These are phyloP conservation scores for Sphagnum magellanicum DNA, from an alignment of 228 moss, liverwort and hornwort genomes.

Conservation along the genomic window DNA sequence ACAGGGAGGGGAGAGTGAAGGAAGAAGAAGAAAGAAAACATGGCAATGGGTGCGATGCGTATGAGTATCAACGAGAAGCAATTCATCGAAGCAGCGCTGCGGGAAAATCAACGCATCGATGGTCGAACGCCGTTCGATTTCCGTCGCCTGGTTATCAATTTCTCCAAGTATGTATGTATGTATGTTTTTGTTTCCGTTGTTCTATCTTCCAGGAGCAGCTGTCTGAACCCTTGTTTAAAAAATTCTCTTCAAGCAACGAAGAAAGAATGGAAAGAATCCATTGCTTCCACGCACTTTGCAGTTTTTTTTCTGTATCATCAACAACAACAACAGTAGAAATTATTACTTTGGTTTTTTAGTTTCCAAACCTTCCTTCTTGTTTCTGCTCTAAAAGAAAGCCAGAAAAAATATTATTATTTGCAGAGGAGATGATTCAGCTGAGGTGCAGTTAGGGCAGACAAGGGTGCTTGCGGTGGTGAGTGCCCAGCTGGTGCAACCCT, in stretches of 20 bases:
- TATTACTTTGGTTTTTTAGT: not conserved
- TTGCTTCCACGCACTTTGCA: not conserved
- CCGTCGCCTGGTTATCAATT: slow-evolving; percentile 57
- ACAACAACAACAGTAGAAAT: no score
- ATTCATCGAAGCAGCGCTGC: slow-evolving; percentile 67
- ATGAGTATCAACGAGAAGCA: slow-evolving; percentile 83
- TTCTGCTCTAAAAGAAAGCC: not conserved
- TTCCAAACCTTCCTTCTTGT: not conserved
- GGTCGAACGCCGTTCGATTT: slow-evolving; percentile 80
- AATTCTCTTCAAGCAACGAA: not conserved
- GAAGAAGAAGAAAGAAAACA: slow-evolving; percentile 5
- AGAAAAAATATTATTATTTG: not conserved
- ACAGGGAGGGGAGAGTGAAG: no score
- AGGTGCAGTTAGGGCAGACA: slow-evolving; percentile 82
- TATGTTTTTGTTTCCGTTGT: not conserved
- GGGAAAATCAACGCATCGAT: slow-evolving; percentile 74
- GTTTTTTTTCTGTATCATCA: not conserved
- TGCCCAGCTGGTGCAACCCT: slow-evolving; percentile 68
- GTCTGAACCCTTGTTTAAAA: not conserved
- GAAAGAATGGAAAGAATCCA: not conserved
- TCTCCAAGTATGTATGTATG: slow-evolving; percentile 39
- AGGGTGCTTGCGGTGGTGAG: slow-evolving; percentile 72
- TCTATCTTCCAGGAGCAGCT: not conserved
- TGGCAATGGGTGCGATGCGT: slow-evolving; percentile 49
- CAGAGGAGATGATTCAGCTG: slow-evolving; percentile 92